Evolutionary conservation across 2,329 filamentous ascomycete species (phyloP), one percentile per base, ranked within the genome.

Genomic region (Pezicula rhizophila): DNA sequence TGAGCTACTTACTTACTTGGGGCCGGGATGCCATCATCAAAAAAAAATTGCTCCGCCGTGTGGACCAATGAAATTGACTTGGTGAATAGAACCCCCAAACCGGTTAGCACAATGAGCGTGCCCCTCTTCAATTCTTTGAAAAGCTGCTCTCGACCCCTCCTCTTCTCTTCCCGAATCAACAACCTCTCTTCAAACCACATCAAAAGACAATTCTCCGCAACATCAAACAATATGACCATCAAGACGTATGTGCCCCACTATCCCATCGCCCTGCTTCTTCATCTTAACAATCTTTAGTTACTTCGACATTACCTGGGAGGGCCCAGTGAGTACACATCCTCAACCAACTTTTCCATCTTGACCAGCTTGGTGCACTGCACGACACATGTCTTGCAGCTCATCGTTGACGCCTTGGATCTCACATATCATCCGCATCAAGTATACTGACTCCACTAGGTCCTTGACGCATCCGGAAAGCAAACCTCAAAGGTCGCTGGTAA

Each of bases 231-330:
- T 70, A 96, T 95, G 89, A 73, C 76, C 66, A 72, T 80, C 69
- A 82, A 85, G 69, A 82, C 82, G 74, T 89, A 77, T 75, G 82
- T 78, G 2, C 12, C 46, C 46, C 40, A 44, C 52, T 46, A 43
- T 56, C 48, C 34, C 41, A 40, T 50, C 49, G 45, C 48, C 6
- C 28, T 49, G 26, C 17, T 14, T 46, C 31, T 18, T 65, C 51
- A 53, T 49, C 17, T 49, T 58, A 28, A 57, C 49, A 40, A 35
- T 43, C 38, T 45, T 51, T 53, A 82, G 78, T 64, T 88, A 74
- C 76, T 90, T 92, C 75, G 85, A 91, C 56, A 66, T 86, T 54
- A 67, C 76, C 67, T 89, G 85, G 85, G 75, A 82, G 66, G 87
- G 86, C 57, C 86, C 87, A 57, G 75, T 31, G 11, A 31, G 28